Evolutionary conservation across 352 stramenopile species (phyloP).

Genomic region (Phytophthora brassicae): DNA sequence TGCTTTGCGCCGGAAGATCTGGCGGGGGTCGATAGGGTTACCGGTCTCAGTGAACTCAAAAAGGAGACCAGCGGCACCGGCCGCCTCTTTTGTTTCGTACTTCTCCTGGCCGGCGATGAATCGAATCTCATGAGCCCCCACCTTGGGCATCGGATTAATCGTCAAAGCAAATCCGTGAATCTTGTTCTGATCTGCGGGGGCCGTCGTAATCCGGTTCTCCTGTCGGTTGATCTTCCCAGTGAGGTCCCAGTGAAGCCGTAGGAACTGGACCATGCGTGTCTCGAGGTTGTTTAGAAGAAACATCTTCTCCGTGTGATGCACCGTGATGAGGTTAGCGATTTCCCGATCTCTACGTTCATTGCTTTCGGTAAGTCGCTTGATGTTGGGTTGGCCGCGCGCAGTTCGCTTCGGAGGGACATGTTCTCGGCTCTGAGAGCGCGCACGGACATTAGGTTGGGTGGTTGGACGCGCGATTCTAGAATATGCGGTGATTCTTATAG

Average conservation of each 20-base stretch:
- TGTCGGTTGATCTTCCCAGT: conserved; percentile 2
- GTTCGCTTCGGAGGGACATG: background rate
- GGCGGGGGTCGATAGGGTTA: conserved; percentile 10
- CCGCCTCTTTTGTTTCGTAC: background rate
- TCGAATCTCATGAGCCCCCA: background rate
- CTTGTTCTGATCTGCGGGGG: background rate
- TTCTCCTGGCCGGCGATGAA: conserved; percentile 2
- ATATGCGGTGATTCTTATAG: background rate
- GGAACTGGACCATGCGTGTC: background rate
- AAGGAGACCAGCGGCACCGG: background rate
- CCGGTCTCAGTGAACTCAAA: conserved; percentile 5
- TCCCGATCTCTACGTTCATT: conserved; percentile 7
- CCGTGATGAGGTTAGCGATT: conserved; percentile 4
- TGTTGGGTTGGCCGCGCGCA: background rate
- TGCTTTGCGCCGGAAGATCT: conserved; percentile 7
- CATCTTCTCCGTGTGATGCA: conserved; percentile 8
- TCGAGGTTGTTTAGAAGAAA: conserved; percentile 8
- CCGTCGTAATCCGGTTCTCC: conserved; percentile 8
- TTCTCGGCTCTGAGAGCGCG: conserved; percentile 4
- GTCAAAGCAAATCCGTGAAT: conserved; percentile 4
- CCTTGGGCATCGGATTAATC: background rate
- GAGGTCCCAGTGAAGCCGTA: conserved; percentile 1
- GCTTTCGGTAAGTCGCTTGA: conserved; percentile 1
- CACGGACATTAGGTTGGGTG: conserved; percentile 1
- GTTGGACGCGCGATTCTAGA: background rate